Evolutionary conservation across 257 asterid genomes (phyloP), one percentile per base, ranked within the genome.

Genomic region (Prunella vulgaris): DNA sequence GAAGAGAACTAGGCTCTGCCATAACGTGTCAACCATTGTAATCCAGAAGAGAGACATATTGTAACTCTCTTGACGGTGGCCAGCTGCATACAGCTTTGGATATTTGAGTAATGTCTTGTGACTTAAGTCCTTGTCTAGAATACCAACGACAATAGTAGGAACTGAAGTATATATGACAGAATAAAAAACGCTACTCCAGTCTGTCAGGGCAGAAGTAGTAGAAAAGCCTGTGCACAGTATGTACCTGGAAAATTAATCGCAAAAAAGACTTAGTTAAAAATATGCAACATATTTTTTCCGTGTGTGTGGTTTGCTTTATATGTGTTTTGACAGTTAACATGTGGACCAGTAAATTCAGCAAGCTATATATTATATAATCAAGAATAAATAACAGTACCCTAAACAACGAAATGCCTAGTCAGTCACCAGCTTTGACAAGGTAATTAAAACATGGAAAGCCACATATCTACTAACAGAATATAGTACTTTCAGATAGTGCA

Each of bases 1-100:
- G 79, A 94, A 94, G 74, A 94, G 93, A 70, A 89, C 96, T 72
- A 91, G 97, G 74, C 99, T 94, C 86, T 94, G 99, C 99, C 99
- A 94, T 33, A 94, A 81, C 0, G 91, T 94, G 84, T 94, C 99
- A 5, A 81, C 54, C 99, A 94, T 94, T 52, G 96, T 94, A 75
- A 91, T 70, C 99, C 99, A 94, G 78, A 91, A 94, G 63, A 94
- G 95, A 60, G 84, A 71, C 92, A 89, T 75, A 76, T 82, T 94
- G 87, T 94, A 94, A 79, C 97, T 85, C 88, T 91, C 99, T 44
- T 91, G 95, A 30, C 97, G 88, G 74, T 89, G 81, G 71, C 99
- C 99, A 18, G 95, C 83, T n/a, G 88, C 85, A 78, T 94, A 94
- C 64, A 94, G 97, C 86, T 91, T 91, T 33, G 99, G 99, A 80